Percentiles rank a stretch among this genome's conserved stretches.
Evolutionary conservation across 176 grass and related monocot genomes (phyloP).

Genomic region (Poa annua): DNA sequence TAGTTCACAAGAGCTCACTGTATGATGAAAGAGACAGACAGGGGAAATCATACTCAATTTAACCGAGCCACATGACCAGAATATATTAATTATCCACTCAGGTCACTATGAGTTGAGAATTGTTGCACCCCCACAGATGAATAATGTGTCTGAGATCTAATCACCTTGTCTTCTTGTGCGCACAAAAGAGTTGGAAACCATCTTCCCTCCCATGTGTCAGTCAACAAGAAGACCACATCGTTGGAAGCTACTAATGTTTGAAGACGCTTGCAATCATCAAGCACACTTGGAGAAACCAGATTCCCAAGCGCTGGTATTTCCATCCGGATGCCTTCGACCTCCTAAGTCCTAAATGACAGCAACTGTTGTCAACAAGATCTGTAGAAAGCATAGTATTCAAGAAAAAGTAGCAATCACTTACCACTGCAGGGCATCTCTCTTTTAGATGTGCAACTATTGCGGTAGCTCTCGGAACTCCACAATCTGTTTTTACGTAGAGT

Average conservation of each 20-base stretch:
- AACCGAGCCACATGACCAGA: constrained; percentile 1
- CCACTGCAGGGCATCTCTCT: constrained; percentile 74
- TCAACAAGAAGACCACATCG: constrained; percentile 86
- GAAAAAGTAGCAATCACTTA: constrained; percentile 36
- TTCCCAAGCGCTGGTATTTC: constrained; percentile 75
- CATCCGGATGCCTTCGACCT: constrained; percentile 75
- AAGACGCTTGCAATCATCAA: constrained; percentile 73
- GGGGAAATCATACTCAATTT: neutral
- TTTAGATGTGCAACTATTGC: constrained; percentile 81
- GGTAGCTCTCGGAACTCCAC: constrained; percentile 73
- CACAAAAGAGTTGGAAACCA: constrained; percentile 94
- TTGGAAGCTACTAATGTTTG: constrained; percentile 71
- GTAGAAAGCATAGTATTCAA: constrained; percentile 4
- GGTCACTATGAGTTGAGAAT: neutral
- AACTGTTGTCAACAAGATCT: constrained; percentile 32
- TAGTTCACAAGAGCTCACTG: constrained; percentile 36
- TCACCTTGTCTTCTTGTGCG: constrained; percentile 78
- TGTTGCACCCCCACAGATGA: neutral
- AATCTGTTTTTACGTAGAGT: constrained; percentile 80
- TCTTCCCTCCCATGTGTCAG: constrained; percentile 81
- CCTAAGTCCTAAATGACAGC: constrained; percentile 72
- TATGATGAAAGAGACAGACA: constrained; percentile 5
- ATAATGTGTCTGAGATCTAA: constrained; percentile 28
- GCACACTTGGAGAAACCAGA: constrained; percentile 56
- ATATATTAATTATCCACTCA: constrained; percentile 20